Evolutionary conservation across 2,329 filamentous ascomycete genomes (phyloP).

Genomic region (Colletotrichum musicola): DNA sequence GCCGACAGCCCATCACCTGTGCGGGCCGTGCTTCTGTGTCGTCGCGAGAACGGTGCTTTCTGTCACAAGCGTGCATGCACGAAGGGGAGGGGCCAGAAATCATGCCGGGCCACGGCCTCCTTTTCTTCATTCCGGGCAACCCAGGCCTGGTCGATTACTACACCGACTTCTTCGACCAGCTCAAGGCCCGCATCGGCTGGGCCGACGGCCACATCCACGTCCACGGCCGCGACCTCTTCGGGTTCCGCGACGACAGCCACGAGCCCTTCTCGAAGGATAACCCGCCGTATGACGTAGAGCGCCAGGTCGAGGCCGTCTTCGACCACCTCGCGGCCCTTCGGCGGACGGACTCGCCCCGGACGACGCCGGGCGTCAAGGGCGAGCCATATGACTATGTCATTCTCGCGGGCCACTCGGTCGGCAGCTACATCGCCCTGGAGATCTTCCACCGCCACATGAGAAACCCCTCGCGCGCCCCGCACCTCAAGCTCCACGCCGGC

Average conservation of each 20-base stretch:
- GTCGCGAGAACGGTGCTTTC: neutral
- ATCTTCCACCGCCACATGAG: constrained; percentile 69
- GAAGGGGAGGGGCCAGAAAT: neutral
- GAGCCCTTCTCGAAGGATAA: constrained; percentile 56
- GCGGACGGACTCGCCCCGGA: constrained; percentile 45
- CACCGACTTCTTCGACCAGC: constrained; percentile 69
- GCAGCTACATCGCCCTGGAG: constrained; percentile 78
- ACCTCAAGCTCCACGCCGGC: constrained; percentile 61
- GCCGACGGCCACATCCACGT: constrained; percentile 61
- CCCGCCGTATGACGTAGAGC: constrained; percentile 64
- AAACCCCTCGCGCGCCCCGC: constrained; percentile 48
- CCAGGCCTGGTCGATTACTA: constrained; percentile 84
- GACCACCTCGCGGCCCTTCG: constrained; percentile 50
- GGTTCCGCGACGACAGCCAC: constrained; percentile 68
- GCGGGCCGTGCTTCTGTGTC: constrained; percentile 34
- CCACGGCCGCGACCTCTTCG: constrained; percentile 68
- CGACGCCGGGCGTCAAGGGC: constrained; percentile 45
- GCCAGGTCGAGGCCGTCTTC: constrained; percentile 63
- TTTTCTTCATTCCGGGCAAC: constrained; percentile 83
- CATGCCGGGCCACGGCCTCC: constrained; percentile 56
- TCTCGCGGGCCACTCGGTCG: constrained; percentile 81
- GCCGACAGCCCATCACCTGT: constrained; percentile 16
- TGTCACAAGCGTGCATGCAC: constrained; percentile 12
- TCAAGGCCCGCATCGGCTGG: constrained; percentile 44
- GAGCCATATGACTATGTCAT: constrained; percentile 69